Conservation (phyloP, 2,329 filamentous ascomycete genomes). For the Aureobasidium sp. region DNA sequence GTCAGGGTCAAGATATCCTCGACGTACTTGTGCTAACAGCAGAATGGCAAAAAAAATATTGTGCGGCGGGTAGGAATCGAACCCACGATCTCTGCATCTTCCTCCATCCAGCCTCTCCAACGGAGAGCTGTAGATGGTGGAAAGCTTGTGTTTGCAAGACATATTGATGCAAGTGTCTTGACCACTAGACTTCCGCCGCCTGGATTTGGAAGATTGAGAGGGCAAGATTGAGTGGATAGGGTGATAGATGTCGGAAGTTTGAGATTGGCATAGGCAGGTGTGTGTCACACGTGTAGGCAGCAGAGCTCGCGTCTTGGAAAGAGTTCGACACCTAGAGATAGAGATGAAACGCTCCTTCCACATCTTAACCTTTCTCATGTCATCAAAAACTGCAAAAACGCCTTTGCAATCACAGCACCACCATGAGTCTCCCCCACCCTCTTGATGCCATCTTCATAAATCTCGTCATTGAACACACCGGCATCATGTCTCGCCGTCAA, state of each 20-base stretch:
- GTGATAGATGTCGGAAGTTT: too few relatives aligned
- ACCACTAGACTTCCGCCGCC: neutral
- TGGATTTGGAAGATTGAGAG: neutral
- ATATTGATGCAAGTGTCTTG: neutral
- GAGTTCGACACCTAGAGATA: neutral
- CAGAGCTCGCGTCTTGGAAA: neutral
- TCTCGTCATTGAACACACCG: slow-evolving; percentile 62
- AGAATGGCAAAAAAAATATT: neutral
- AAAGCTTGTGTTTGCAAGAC: neutral
- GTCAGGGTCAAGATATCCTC: too few relatives aligned
- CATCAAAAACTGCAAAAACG: slow-evolving; percentile 61
- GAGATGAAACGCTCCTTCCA: neutral
- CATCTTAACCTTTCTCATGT: neutral
- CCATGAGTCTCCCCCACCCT: slow-evolving; percentile 65
- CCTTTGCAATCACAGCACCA: slow-evolving; percentile 63
- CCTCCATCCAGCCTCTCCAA: neutral
- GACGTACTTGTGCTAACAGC: too few relatives aligned
- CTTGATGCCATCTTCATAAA: slow-evolving; percentile 60
- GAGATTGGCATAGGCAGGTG: neutral
- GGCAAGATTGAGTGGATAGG: too few relatives aligned
- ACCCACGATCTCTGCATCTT: neutral
- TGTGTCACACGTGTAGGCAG: neutral
- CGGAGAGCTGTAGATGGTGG: too few relatives aligned
- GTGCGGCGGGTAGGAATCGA: neutral
- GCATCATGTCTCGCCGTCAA: slow-evolving; percentile 54